Conservation (phyloP, 805 yeast genomes). For the Jamesozyma gamospora region DNA sequence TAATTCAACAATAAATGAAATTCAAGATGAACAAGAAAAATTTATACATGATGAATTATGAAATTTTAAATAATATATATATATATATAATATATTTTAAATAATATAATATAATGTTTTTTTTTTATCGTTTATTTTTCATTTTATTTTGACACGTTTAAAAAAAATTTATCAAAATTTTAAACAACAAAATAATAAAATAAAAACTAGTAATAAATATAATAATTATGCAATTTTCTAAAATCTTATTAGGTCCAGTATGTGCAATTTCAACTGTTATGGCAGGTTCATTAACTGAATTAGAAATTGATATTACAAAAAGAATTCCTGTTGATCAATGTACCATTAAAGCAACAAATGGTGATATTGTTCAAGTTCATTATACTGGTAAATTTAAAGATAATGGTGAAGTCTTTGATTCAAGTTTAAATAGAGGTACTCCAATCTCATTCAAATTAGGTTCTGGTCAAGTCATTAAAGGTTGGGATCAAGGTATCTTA, state of each 20-base stretch:
- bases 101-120: too few relatives aligned
- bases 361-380: slow-evolving; percentile 67
- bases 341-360: slow-evolving; percentile 43
- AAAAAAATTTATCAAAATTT: too few relatives aligned
- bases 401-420: slow-evolving; percentile 67
- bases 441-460: slow-evolving; percentile 75
- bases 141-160: too few relatives aligned
- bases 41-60: not conserved
- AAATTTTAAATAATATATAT: not conserved
- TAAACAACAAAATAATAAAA: too few relatives aligned
- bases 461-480: slow-evolving; percentile 66
- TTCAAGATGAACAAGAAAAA: not conserved
- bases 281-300: slow-evolving; percentile 21
- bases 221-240: slow-evolving; percentile 5
- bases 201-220: too few relatives aligned
- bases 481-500: slow-evolving; percentile 83
- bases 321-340: slow-evolving; percentile 46
- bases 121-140: too few relatives aligned
- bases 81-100: too few relatives aligned
- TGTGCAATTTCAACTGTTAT: slow-evolving; percentile 3
- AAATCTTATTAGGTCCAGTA: slow-evolving; percentile 1
- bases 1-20: not conserved
- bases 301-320: slow-evolving; percentile 36
- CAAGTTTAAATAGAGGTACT: slow-evolving; percentile 49
- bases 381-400: slow-evolving; percentile 57